These are phyloP conservation scores for Chalciporus sp. DNA, from an alignment of 1,284 basidiomycete genomes.

Conservation along the genomic window DNA sequence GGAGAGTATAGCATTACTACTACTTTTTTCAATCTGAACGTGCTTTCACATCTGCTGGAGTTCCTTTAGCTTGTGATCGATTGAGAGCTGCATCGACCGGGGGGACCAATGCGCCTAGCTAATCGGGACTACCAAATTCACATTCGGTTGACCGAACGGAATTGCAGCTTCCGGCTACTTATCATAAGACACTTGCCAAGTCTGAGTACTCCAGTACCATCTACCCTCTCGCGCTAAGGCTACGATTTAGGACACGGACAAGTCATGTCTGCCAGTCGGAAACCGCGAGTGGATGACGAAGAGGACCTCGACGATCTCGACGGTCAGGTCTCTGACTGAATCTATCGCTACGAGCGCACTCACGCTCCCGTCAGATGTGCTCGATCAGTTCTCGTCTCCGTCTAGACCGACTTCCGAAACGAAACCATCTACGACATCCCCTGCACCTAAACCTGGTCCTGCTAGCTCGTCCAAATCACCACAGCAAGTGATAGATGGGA, in stretches of 20 bases:
- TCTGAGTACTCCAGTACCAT: background rate
- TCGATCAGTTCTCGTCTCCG: conserved; percentile 48
- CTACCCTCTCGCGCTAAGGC: no score
- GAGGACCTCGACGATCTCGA: conserved; percentile 79
- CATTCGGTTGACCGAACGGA: background rate
- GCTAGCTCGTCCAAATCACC: conserved; percentile 32
- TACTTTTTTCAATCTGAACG: conserved; percentile 1
- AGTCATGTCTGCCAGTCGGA: background rate
- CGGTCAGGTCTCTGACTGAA: conserved; percentile 43
- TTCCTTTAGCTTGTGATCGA: background rate
- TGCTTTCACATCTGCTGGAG: background rate
- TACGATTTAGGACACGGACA: background rate
- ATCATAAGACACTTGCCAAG: background rate
- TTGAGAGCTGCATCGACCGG: background rate
- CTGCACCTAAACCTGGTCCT: conserved; percentile 25
- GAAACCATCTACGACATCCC: conserved; percentile 9
- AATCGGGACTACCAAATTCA: no score
- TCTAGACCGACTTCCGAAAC: conserved; percentile 21
- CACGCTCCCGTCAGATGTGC: conserved; percentile 47
- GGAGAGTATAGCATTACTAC: conserved; percentile 15
- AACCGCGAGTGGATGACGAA: conserved; percentile 42
- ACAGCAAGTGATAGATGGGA: conserved; percentile 28
- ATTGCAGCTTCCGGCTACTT: background rate
- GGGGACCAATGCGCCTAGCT: no score
- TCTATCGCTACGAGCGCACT: conserved; percentile 6